phyloP scores from a whole-genome alignment of 805 yeast species.

The Teunomyces barrocoloradensis region DNA sequence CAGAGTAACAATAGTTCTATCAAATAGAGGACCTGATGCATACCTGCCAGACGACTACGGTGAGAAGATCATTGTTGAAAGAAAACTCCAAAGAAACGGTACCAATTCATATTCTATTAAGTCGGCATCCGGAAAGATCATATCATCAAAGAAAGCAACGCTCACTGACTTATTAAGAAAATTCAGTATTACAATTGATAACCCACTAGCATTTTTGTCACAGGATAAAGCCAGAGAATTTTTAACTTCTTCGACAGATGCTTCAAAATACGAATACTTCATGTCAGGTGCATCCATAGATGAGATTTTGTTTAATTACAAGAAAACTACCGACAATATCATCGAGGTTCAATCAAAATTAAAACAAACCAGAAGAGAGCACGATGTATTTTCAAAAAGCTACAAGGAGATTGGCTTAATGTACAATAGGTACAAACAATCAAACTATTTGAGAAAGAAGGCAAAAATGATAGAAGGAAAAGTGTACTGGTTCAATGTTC shows the following conservation, averaged over 20 bases:
- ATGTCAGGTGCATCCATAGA: constrained; percentile 77
- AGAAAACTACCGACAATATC: constrained; percentile 25
- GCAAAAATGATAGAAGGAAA: constrained; percentile 38
- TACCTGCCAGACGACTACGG: constrained; percentile 69
- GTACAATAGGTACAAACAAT: constrained; percentile 33
- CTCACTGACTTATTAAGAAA: constrained; percentile 66
- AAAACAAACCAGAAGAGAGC: constrained; percentile 22
- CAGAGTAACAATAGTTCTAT: constrained; percentile 59
- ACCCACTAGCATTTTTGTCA: constrained; percentile 88
- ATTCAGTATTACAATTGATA: constrained; percentile 77
- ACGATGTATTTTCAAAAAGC: constrained; percentile 22
- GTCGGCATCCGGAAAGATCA: constrained; percentile 47
- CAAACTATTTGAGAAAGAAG: constrained; percentile 32
- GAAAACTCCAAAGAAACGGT: constrained; percentile 58
- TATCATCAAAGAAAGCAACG: constrained; percentile 62
- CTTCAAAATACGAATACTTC: constrained; percentile 70
- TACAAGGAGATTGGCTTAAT: constrained; percentile 28
- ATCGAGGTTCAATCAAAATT: constrained; percentile 28
- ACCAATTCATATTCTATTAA: constrained; percentile 53
- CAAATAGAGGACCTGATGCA: constrained; percentile 65
- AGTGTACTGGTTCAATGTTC: constrained; percentile 42
- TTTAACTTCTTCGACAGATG: constrained; percentile 70
- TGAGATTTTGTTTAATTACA: constrained; percentile 58
- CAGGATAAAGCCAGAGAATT: constrained; percentile 94
- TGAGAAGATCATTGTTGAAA: constrained; percentile 61